These are phyloP conservation scores for Starmerella sirachaensis DNA, from an alignment of 805 yeast genomes.

Conservation along the genomic window DNA sequence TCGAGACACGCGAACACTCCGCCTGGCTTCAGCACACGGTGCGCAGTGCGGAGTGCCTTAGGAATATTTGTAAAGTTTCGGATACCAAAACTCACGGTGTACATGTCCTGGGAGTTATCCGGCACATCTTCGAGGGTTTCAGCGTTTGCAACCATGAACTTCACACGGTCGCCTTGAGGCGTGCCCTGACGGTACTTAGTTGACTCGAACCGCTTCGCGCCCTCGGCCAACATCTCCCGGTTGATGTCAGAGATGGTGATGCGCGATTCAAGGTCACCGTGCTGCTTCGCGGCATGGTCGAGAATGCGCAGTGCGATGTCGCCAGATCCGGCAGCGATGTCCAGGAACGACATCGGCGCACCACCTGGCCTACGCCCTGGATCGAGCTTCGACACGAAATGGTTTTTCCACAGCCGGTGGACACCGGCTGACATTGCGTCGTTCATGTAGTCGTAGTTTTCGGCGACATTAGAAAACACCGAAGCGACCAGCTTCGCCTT, in stretches of 20 bases:
- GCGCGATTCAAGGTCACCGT: conserved; percentile 58
- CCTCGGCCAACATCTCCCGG: conserved; percentile 91
- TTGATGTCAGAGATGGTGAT: conserved; percentile 94
- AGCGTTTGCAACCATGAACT: conserved; percentile 84
- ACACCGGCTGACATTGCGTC: conserved; percentile 96
- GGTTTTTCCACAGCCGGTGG: conserved; percentile 90
- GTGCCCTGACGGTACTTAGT: conserved; percentile 30
- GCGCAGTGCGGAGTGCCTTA: conserved; percentile 88
- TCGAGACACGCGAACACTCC: conserved; percentile 96
- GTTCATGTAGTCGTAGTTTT: conserved; percentile 91
- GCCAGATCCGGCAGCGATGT: conserved; percentile 98
- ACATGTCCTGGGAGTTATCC: conserved; percentile 82
- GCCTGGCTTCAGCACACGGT: conserved; percentile 91
- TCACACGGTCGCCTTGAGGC: conserved; percentile 57
- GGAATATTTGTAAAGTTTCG: conserved; percentile 92
- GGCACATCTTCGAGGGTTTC: conserved; percentile 74
- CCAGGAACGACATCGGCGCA: conserved; percentile 74
- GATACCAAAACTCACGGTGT: conserved; percentile 94
- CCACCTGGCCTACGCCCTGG: conserved; percentile 88
- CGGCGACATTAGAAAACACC: conserved; percentile 90
- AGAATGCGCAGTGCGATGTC: conserved; percentile 93
- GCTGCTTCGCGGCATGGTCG: conserved; percentile 74
- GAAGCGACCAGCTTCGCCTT: conserved; percentile 63
- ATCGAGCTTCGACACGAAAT: conserved; percentile 74
- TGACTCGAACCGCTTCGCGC: conserved; percentile 56